Conservation (phyloP, 140 eudicot species). For the Flaveria floridana region DNA sequence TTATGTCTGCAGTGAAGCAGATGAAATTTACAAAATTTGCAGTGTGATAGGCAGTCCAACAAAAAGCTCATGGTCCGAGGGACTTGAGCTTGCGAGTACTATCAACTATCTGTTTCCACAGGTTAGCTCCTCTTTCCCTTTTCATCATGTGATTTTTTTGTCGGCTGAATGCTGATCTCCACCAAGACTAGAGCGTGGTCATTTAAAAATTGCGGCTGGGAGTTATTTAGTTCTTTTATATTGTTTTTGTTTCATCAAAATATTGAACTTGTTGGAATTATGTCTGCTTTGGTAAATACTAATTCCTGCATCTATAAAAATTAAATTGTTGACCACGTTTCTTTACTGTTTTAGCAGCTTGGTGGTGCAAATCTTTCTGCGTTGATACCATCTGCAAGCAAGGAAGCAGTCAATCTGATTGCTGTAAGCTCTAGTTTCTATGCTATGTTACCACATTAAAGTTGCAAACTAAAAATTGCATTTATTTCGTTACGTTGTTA, state of each 20-base stretch:
- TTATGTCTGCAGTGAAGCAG: constrained; percentile 76
- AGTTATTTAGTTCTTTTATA: background rate
- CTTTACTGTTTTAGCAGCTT: constrained; percentile 45
- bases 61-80: constrained; percentile 62
- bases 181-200: background rate
- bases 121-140: constrained; percentile 36
- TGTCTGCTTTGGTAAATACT: background rate
- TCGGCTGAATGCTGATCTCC: background rate
- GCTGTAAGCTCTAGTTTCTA: constrained; percentile 39
- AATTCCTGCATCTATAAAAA: background rate
- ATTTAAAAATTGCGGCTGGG: background rate
- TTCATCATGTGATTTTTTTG: background rate
- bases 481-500: background rate
- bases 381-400: constrained; percentile 77
- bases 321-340: background rate
- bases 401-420: constrained; percentile 72
- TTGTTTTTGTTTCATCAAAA: background rate
- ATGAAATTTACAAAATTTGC: constrained; percentile 92
- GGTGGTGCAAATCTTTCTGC: constrained; percentile 69
- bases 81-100: constrained; percentile 66
- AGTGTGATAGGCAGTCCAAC: constrained; percentile 87
- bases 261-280: background rate
- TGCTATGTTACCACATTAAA: background rate
- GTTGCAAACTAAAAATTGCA: background rate
- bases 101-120: constrained; percentile 86